Evolutionary conservation across 352 stramenopile genomes (phyloP).

Genomic region (Globisporangium lucens): DNA sequence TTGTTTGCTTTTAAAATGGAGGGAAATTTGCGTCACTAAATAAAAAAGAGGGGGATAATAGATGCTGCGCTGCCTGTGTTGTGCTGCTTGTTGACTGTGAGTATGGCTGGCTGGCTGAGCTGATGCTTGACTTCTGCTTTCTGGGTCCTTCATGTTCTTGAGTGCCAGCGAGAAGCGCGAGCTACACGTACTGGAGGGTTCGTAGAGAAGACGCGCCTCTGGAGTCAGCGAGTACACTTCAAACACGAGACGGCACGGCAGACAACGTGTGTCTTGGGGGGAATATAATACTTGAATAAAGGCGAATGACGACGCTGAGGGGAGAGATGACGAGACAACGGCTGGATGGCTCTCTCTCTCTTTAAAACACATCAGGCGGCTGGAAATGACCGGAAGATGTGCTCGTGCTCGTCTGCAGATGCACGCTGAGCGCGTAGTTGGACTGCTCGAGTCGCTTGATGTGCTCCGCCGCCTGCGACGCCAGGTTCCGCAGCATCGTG

Average conservation of each 20-base stretch:
- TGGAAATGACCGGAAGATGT: conserved; percentile 28
- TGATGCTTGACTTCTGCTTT: not conserved
- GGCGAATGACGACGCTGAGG: not conserved
- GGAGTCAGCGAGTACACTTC: not conserved
- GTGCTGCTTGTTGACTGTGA: not conserved
- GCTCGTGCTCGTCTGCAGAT: conserved; percentile 81
- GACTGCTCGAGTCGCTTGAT: conserved; percentile 85
- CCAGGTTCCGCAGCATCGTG: conserved; percentile 62
- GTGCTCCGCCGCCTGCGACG: conserved; percentile 77
- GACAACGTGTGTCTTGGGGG: not conserved
- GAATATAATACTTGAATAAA: conserved; percentile 8
- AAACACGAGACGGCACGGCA: not conserved
- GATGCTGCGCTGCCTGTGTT: not conserved
- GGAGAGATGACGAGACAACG: too few relatives aligned
- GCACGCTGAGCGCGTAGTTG: conserved; percentile 84
- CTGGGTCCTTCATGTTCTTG: not conserved
- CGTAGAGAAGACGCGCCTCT: not conserved
- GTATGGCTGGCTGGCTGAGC: not conserved
- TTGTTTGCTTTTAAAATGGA: not conserved
- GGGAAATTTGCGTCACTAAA: conserved; percentile 9
- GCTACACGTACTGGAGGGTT: not conserved
- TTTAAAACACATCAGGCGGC: conserved; percentile 69
- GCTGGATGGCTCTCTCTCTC: not conserved
- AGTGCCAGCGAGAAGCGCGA: not conserved
- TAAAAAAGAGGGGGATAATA: conserved; percentile 12